Conservation (phyloP, 441 rosid genomes). For the Eutrema salsugineum region DNA sequence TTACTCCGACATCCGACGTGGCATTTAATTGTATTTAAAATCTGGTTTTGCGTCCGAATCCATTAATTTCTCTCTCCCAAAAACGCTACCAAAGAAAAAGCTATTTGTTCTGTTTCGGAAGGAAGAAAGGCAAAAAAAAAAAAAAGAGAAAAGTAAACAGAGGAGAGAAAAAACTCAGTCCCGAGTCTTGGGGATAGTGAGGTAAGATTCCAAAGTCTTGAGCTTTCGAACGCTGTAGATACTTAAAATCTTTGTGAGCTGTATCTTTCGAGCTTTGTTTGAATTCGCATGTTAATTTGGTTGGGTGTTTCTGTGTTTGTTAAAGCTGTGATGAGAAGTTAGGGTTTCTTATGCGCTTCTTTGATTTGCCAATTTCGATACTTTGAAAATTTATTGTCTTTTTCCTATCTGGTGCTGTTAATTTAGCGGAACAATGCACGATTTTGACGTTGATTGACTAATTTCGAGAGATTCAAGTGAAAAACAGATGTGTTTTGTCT, state of each 20-base stretch:
- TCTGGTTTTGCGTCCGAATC: constrained; percentile 48
- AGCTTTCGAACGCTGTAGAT: neutral
- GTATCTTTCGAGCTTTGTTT: constrained; percentile 1
- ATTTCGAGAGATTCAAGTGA: neutral
- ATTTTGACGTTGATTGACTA: constrained; percentile 11
- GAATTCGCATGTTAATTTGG: constrained; percentile 2
- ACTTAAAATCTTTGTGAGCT: constrained; percentile 28
- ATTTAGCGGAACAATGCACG: constrained; percentile 17
- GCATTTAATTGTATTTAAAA: constrained; percentile 63
- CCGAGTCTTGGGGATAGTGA: constrained; percentile 17
- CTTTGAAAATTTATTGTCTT: neutral
- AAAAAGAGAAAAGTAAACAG: neutral
- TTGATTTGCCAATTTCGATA: neutral
- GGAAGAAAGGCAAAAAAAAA: neutral
- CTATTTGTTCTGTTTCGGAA: constrained; percentile 25
- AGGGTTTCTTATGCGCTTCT: constrained; percentile 28
- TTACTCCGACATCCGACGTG: constrained; percentile 39
- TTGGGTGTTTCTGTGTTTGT: constrained; percentile 1
- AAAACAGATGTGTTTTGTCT: neutral
- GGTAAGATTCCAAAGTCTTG: constrained; percentile 26
- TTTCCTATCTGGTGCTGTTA: constrained; percentile 10
- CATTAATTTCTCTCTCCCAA: constrained; percentile 49
- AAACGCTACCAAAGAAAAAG: constrained; percentile 7
- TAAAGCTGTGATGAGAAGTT: constrained; percentile 4
- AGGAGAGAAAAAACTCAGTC: constrained; percentile 15